A percentile compares a stretch with the other conserved stretches of the same genome.
These are phyloP conservation scores for Thinopyrum elongatum DNA, from an alignment of 176 grass and related monocot species.

Conservation along the genomic window DNA sequence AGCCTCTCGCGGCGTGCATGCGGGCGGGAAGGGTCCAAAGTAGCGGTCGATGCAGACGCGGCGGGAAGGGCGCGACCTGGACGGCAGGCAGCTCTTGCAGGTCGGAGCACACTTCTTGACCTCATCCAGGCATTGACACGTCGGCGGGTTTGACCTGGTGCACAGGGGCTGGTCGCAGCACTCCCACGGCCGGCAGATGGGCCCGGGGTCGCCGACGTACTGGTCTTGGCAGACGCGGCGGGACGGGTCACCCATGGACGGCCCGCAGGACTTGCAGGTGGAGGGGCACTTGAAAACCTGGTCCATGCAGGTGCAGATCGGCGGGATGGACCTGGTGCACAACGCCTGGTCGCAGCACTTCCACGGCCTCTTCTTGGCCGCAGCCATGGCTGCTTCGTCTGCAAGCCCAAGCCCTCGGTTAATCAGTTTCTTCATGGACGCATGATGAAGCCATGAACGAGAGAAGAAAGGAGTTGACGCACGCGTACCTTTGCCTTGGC, in stretches of 20 bases:
- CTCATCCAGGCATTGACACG: not conserved
- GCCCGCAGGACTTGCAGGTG: not conserved
- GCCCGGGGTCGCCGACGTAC: not conserved
- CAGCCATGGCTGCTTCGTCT: too few relatives aligned
- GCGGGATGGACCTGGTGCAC: not conserved
- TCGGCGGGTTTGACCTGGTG: not conserved
- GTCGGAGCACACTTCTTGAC: not conserved
- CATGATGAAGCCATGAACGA: not conserved
- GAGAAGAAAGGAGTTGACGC: not conserved
- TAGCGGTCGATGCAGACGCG: not conserved
- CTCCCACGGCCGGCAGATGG: not conserved
- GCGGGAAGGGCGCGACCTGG: not conserved
- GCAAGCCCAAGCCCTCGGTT: too few relatives aligned
- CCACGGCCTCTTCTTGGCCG: not conserved
- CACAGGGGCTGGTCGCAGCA: not conserved
- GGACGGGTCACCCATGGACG: not conserved
- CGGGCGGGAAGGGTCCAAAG: not conserved
- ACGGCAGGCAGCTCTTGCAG: not conserved
- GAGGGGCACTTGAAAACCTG: not conserved
- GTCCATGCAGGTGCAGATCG: not conserved
- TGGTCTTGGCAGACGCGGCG: not conserved
- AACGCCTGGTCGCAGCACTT: not conserved
- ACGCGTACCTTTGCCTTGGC: not conserved
- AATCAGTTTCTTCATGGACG: not conserved
- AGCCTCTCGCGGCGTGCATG: too few relatives aligned